Conservation (phyloP, 495 filamentous ascomycete species). For the Neurospora sp. region DNA sequence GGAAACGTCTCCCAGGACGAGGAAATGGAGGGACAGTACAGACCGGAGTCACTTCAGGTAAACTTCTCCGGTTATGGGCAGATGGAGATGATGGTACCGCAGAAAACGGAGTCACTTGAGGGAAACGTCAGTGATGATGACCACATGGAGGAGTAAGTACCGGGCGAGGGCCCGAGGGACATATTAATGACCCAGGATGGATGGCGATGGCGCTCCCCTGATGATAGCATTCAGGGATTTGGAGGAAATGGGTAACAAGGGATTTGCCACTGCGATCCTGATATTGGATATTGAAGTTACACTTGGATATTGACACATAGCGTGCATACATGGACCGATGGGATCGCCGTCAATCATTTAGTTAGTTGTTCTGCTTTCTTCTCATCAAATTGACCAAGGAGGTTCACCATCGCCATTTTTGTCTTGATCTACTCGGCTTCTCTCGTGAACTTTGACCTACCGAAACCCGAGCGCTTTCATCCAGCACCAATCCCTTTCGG, state of each 20-base stretch:
- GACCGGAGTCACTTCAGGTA: neutral
- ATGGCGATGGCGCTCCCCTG: too few relatives aligned
- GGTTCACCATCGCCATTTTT: neutral
- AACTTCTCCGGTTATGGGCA: neutral
- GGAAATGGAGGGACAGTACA: neutral
- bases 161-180: too few relatives aligned
- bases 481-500: neutral
- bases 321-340: too few relatives aligned
- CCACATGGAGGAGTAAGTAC: neutral
- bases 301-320: too few relatives aligned
- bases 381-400: too few relatives aligned
- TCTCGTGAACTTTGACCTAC: neutral
- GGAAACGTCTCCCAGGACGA: neutral
- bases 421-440: neutral
- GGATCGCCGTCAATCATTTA: too few relatives aligned
- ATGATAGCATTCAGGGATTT: too few relatives aligned
- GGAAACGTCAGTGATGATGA: neutral
- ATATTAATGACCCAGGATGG: too few relatives aligned
- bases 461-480: neutral
- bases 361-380: too few relatives aligned
- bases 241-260: too few relatives aligned
- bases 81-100: neutral
- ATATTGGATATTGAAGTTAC: too few relatives aligned
- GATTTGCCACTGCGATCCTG: too few relatives aligned
- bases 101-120: neutral